Percentiles rank a stretch among this genome's conserved stretches.
These are phyloP conservation scores for Salix brachista DNA, from an alignment of 345 rosid genomes.

Conservation along the genomic window DNA sequence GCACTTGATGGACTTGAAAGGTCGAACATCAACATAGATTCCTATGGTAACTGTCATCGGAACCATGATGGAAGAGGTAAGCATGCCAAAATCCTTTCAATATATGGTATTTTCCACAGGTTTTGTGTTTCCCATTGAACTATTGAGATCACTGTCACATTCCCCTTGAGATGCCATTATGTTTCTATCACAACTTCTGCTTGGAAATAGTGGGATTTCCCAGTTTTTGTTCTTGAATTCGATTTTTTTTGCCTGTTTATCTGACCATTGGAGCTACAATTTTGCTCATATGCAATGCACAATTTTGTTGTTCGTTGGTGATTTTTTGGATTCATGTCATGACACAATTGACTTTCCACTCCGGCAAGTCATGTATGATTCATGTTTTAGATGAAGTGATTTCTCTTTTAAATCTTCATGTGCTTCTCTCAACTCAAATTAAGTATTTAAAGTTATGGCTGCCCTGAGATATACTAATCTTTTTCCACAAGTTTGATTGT, in stretches of 20 bases:
- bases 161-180: neutral
- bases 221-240: neutral
- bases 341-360: neutral
- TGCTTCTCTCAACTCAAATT: neutral
- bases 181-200: neutral
- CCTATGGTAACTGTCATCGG: constrained; percentile 86
- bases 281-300: neutral
- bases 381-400: neutral
- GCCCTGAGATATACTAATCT: neutral
- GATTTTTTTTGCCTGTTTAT: neutral
- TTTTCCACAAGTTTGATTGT: neutral
- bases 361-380: neutral
- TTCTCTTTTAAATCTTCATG: neutral
- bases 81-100: neutral
- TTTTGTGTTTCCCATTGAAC: neutral
- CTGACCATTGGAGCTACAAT: neutral
- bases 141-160: neutral
- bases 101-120: neutral
- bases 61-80: constrained; percentile 77
- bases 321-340: neutral
- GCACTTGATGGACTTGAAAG: constrained; percentile 73
- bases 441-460: neutral
- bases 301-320: neutral
- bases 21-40: constrained; percentile 59
- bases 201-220: neutral